phyloP scores from a whole-genome alignment of 2,329 filamentous ascomycete genomes.

The Fusarium temperatum region DNA sequence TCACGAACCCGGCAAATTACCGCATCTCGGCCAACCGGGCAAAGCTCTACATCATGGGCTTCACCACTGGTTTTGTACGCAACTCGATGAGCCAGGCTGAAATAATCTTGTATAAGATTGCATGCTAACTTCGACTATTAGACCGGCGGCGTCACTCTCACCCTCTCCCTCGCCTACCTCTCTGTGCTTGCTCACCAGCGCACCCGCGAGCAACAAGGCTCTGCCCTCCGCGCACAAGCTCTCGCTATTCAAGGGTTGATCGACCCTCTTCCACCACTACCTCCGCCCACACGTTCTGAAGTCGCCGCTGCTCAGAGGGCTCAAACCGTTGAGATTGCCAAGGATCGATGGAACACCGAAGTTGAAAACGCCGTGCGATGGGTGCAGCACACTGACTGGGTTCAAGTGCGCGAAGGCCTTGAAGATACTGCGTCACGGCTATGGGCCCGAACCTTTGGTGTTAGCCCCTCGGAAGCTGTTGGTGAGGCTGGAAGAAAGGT shows the following conservation, averaged over 20 bases:
- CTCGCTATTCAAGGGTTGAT: constrained; percentile 62
- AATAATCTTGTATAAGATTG: background rate
- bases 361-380: constrained; percentile 72
- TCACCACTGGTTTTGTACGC: constrained; percentile 78
- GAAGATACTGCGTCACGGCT: constrained; percentile 60
- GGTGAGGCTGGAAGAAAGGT: constrained; percentile 43
- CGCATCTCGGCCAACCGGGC: constrained; percentile 41
- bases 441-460: constrained; percentile 54
- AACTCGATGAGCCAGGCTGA: background rate
- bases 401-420: constrained; percentile 65
- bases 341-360: constrained; percentile 82
- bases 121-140: constrained; percentile 46
- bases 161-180: constrained; percentile 77
- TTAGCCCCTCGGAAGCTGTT: constrained; percentile 45
- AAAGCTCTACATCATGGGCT: constrained; percentile 67
- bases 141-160: constrained; percentile 80
- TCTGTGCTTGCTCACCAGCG: constrained; percentile 75
- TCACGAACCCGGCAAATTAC: constrained; percentile 41
- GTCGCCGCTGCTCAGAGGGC: constrained; percentile 61
- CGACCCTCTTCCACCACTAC: constrained; percentile 57
- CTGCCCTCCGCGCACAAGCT: constrained; percentile 65
- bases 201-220: constrained; percentile 68
- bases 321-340: constrained; percentile 71
- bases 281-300: constrained; percentile 61
- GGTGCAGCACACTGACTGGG: constrained; percentile 74